These are phyloP conservation scores for Barnettozyma californica DNA, from an alignment of 805 yeast species.

Conservation along the genomic window DNA sequence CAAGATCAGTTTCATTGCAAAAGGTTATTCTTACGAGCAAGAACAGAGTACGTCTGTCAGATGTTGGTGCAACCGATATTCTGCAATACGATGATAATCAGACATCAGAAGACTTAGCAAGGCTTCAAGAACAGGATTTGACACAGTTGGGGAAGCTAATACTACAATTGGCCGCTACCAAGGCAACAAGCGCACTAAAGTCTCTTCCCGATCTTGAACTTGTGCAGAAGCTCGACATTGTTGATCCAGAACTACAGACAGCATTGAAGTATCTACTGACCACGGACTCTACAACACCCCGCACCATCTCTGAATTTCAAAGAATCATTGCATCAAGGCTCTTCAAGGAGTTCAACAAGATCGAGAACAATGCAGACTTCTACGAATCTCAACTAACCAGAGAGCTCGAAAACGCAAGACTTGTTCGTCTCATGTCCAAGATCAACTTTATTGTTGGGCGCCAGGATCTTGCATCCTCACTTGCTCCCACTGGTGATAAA, in stretches of 20 bases:
- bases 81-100: constrained; percentile 36
- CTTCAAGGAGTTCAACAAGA: constrained; percentile 41
- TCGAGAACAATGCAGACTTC: constrained; percentile 49
- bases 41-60: constrained; percentile 64
- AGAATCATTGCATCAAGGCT: constrained; percentile 39
- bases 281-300: constrained; percentile 19
- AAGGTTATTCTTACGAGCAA: constrained; percentile 71
- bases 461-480: constrained; percentile 44
- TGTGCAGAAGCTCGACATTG: constrained; percentile 30
- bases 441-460: constrained; percentile 72
- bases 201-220: constrained; percentile 10
- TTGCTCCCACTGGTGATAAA: constrained; percentile 74
- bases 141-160: constrained; percentile 54
- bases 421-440: constrained; percentile 78
- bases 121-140: constrained; percentile 52
- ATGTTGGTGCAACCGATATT: constrained; percentile 69
- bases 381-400: constrained; percentile 55
- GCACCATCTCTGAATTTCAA: constrained; percentile 30
- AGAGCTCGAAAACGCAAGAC: constrained; percentile 84
- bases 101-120: constrained; percentile 14
- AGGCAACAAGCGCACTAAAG: constrained; percentile 26
- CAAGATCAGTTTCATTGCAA: constrained; percentile 56
- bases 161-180: constrained; percentile 42
- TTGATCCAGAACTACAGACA: constrained; percentile 37
- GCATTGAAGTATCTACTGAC: constrained; percentile 36